Evolutionary conservation across 805 yeast genomes (phyloP).

Genomic region (Ogataea glucozyma): DNA sequence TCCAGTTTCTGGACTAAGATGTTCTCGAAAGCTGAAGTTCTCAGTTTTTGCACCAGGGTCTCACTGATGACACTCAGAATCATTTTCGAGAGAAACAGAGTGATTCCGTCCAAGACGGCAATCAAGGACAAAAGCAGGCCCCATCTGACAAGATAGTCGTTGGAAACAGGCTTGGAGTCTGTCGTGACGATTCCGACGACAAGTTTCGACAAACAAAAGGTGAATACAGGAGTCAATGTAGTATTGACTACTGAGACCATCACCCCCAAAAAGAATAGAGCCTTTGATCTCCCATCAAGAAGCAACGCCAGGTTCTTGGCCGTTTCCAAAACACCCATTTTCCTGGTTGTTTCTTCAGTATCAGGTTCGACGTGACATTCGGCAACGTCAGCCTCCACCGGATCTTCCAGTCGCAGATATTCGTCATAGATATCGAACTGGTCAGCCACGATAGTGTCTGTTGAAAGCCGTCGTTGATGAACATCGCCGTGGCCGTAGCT

Average conservation of each 20-base stretch:
- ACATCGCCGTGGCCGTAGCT: slow-evolving; percentile 2
- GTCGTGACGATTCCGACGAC: slow-evolving; percentile 61
- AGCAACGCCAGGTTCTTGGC: not conserved
- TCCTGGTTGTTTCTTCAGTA: not conserved
- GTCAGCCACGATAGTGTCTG: no score
- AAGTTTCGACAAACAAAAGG: slow-evolving; percentile 72
- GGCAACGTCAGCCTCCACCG: slow-evolving; percentile 4
- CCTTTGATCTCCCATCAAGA: slow-evolving; percentile 8
- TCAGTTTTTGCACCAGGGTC: slow-evolving; percentile 57
- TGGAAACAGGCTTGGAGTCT: slow-evolving; percentile 30
- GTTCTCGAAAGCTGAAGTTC: slow-evolving; percentile 48
- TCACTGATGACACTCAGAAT: slow-evolving; percentile 64
- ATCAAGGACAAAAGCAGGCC: slow-evolving; percentile 61
- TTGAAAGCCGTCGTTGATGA: no score
- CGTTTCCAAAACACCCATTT: not conserved
- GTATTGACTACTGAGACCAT: slow-evolving; percentile 57
- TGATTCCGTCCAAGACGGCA: slow-evolving; percentile 62
- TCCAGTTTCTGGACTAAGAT: slow-evolving; percentile 52
- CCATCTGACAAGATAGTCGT: slow-evolving; percentile 55
- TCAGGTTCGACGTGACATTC: slow-evolving; percentile 14
- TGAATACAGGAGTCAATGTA: slow-evolving; percentile 70
- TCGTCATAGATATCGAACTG: no score
- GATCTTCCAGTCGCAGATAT: no score
- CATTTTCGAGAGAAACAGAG: slow-evolving; percentile 51
- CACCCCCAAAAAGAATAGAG: slow-evolving; percentile 50